Evolutionary conservation across 2,329 filamentous ascomycete species (phyloP).

Genomic region (Fusarium udum): DNA sequence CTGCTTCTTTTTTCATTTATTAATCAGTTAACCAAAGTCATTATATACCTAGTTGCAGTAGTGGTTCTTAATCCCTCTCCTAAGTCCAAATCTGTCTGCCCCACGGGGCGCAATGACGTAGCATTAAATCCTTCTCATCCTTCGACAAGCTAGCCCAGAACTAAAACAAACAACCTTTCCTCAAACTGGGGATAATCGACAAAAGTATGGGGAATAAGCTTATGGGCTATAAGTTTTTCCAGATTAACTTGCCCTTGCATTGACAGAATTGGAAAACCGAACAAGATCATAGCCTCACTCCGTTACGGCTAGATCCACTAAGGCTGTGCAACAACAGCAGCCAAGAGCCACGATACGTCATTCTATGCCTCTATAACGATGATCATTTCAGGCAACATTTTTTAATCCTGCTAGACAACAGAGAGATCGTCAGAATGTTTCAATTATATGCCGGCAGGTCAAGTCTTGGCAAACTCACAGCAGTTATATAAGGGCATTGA

Average conservation of each 20-base stretch:
- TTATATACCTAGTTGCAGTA: no score
- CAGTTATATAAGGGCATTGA: not conserved
- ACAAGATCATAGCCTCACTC: not conserved
- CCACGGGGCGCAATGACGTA: not conserved
- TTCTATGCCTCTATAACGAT: not conserved
- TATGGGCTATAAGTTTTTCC: not conserved
- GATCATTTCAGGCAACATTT: not conserved
- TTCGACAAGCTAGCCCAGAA: not conserved
- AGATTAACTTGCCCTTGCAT: no score
- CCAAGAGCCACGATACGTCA: not conserved
- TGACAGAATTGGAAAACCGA: no score
- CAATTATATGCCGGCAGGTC: not conserved
- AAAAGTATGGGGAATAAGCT: not conserved
- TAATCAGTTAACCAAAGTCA: accelerated
- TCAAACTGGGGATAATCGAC: not conserved
- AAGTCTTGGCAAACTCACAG: no score
- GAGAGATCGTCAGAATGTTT: not conserved
- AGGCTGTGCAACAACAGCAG: not conserved
- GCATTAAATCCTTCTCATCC: not conserved
- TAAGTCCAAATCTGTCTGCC: not conserved
- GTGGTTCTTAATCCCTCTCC: accelerated
- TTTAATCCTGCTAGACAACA: not conserved
- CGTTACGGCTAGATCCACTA: not conserved
- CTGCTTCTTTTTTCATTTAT: accelerated
- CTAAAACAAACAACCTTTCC: not conserved